Conservation (phyloP, 352 stramenopile genomes). For the Hyaloperonospora brassicae region DNA sequence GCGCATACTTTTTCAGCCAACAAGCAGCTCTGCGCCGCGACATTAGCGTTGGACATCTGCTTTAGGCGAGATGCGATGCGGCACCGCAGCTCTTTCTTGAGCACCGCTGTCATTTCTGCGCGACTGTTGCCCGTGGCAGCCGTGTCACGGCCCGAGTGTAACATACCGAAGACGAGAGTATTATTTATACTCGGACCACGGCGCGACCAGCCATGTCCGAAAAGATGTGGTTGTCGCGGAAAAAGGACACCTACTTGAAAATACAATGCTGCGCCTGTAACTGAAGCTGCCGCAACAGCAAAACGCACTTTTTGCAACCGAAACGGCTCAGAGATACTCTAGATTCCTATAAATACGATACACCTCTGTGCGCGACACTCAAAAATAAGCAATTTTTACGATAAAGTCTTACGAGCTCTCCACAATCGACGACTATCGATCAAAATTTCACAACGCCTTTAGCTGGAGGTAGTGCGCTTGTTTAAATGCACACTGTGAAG, state of each 20-base stretch:
- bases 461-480: not conserved
- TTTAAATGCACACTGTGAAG: slow-evolving; percentile 19
- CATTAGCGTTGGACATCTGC: slow-evolving; percentile 31
- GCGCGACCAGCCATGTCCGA: slow-evolving; percentile 1
- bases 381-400: too few relatives aligned
- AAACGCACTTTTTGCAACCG: too few relatives aligned
- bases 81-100: slow-evolving; percentile 59
- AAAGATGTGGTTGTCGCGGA: too few relatives aligned
- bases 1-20: slow-evolving; percentile 39
- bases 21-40: slow-evolving; percentile 42
- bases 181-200: slow-evolving; percentile 6
- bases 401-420: not conserved
- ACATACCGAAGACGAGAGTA: not conserved
- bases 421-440: too few relatives aligned
- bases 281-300: too few relatives aligned
- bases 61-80: slow-evolving; percentile 40
- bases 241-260: too few relatives aligned
- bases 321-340: too few relatives aligned
- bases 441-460: slow-evolving; percentile 10
- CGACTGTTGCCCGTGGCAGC: slow-evolving; percentile 2
- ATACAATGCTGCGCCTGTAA: too few relatives aligned
- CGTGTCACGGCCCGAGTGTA: slow-evolving; percentile 6
- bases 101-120: slow-evolving; percentile 17
- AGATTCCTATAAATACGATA: too few relatives aligned
- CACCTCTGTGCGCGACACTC: too few relatives aligned